Conservation (phyloP, 2,329 filamentous ascomycete genomes). For the Metarhizium robertsii region DNA sequence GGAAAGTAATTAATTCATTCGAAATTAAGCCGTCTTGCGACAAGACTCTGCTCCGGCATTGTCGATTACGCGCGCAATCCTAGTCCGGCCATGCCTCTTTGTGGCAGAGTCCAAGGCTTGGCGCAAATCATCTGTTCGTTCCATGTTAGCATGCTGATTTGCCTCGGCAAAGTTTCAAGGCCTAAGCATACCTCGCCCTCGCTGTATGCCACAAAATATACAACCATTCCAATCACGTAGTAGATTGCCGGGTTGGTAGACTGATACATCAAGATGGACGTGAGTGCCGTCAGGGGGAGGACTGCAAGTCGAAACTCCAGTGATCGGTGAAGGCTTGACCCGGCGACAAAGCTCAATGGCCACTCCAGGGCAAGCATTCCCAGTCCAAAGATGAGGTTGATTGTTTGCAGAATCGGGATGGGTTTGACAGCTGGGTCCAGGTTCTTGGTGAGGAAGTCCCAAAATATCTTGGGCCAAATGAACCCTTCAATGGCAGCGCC, state of each 20-base stretch:
- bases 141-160: conserved; percentile 7
- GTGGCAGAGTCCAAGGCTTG: conserved; percentile 61
- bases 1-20: neutral
- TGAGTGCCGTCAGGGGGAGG: conserved; percentile 68
- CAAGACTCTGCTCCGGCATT: neutral
- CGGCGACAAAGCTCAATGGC: conserved; percentile 71
- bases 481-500: conserved; percentile 75
- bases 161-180: neutral
- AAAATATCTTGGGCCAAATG: conserved; percentile 99
- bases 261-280: conserved; percentile 77
- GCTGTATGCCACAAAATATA: conserved; percentile 96
- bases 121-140: conserved; percentile 51
- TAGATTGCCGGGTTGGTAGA: conserved; percentile 87
- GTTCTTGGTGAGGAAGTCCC: conserved; percentile 89
- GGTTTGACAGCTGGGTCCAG: conserved; percentile 81
- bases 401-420: conserved; percentile 76
- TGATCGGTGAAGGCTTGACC: conserved; percentile 70
- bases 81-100: conserved; percentile 31
- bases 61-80: conserved; percentile 1
- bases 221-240: conserved; percentile 73
- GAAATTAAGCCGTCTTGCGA: neutral
- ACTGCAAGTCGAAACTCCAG: conserved; percentile 78
- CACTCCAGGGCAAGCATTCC: conserved; percentile 81
- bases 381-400: conserved; percentile 79
- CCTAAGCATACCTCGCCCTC: conserved; percentile 76